These are phyloP conservation scores for Brassica juncea DNA, from an alignment of 345 rosid species.

Conservation along the genomic window DNA sequence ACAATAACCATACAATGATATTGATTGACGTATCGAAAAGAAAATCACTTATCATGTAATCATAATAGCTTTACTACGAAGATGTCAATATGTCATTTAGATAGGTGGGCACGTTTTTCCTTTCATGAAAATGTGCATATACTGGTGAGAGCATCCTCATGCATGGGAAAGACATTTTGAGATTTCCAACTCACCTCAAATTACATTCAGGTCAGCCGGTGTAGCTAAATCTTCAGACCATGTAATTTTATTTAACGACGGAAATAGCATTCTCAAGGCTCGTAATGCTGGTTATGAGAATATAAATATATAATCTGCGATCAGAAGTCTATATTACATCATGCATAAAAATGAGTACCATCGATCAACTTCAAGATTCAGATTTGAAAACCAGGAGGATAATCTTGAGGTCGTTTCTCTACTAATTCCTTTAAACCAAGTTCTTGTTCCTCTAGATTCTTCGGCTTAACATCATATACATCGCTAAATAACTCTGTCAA, in stretches of 20 bases:
- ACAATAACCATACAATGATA: neutral
- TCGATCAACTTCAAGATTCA: slow-evolving; percentile 20
- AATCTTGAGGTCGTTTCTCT: slow-evolving; percentile 51
- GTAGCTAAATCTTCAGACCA: neutral
- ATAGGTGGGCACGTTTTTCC: slow-evolving; percentile 7
- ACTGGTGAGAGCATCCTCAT: neutral
- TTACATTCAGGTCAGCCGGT: neutral
- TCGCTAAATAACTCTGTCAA: slow-evolving; percentile 59
- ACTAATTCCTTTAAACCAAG: slow-evolving; percentile 51
- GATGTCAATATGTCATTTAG: neutral
- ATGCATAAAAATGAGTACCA: neutral
- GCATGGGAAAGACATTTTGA: neutral
- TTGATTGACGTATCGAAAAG: neutral
- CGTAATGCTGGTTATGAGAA: neutral
- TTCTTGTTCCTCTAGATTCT: slow-evolving; percentile 66
- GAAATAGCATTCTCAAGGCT: neutral
- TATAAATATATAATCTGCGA: neutral
- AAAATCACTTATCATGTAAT: neutral
- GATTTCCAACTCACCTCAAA: neutral
- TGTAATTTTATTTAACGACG: neutral
- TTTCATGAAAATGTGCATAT: neutral
- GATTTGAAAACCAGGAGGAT: slow-evolving; percentile 57
- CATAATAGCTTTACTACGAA: neutral
- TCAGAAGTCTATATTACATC: neutral
- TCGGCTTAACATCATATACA: slow-evolving; percentile 61